Conservation (phyloP, 257 asterid genomes). For the Solanum pinnatisectum region DNA sequence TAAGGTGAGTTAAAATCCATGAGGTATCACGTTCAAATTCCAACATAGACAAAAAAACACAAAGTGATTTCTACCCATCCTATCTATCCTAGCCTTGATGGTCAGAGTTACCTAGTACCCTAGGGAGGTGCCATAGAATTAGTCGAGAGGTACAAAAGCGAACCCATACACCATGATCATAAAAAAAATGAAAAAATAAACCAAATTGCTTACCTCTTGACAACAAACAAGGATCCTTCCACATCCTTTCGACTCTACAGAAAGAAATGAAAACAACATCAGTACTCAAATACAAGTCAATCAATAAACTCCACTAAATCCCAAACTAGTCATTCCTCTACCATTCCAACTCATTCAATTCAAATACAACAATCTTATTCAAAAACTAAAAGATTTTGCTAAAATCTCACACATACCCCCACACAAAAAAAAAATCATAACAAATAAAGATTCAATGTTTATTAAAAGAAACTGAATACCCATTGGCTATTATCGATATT, state of each 20-base stretch:
- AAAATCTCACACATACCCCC: not conserved
- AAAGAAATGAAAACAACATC: not conserved
- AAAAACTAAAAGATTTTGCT: not conserved
- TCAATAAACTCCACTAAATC: not conserved
- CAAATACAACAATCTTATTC: not conserved
- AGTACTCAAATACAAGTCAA: not conserved
- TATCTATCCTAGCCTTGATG: not conserved
- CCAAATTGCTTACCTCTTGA: conserved; percentile 47
- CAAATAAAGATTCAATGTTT: not conserved
- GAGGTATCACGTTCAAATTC: not conserved
- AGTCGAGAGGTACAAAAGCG: accelerated
- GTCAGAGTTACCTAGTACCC: not conserved
- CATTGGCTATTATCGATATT: conserved; percentile 59
- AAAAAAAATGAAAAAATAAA: not conserved
- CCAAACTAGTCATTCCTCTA: not conserved
- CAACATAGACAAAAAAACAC: not conserved
- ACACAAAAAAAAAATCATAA: not conserved
- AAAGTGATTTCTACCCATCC: not conserved
- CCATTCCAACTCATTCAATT: not conserved
- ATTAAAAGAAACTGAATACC: conserved; percentile 22
- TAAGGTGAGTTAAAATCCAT: not conserved
- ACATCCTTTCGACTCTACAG: conserved; percentile 89
- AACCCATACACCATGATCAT: not conserved
- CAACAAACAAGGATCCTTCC: conserved; percentile 86
- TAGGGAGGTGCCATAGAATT: not conserved